Evolutionary conservation across 192 early-diverging fungal genomes (phyloP).

Genomic region (Chytriomyces confervae): DNA sequence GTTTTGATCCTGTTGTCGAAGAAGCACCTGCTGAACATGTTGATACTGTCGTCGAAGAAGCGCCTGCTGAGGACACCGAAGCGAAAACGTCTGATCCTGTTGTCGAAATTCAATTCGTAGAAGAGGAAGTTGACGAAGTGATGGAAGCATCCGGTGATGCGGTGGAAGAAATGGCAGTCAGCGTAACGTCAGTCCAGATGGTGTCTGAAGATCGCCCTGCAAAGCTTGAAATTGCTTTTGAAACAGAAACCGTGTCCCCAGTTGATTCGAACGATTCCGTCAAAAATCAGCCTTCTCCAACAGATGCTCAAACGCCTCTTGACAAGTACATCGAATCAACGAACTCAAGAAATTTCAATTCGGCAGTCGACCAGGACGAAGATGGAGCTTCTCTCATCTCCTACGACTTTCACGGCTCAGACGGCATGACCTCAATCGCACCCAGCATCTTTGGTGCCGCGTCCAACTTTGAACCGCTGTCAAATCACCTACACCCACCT

Average conservation of each 20-base stretch:
- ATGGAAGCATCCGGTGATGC: background rate
- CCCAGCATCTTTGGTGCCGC: background rate
- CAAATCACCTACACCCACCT: background rate
- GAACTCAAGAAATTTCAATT: background rate
- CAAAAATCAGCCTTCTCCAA: background rate
- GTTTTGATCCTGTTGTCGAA: background rate
- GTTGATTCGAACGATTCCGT: background rate
- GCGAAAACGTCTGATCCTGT: background rate
- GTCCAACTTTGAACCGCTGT: background rate
- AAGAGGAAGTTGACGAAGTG: background rate
- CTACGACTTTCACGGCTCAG: conserved; percentile 31
- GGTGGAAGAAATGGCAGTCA: background rate
- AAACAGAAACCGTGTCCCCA: background rate
- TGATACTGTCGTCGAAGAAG: background rate
- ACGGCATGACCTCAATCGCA: background rate
- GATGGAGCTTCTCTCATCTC: conserved; percentile 22
- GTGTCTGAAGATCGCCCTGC: background rate
- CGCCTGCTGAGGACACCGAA: background rate
- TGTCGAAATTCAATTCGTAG: background rate
- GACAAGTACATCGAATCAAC: background rate
- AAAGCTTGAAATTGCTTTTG: too few species aligned
- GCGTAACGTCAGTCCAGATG: background rate
- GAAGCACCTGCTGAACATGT: background rate
- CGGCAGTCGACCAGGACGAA: background rate
- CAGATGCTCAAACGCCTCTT: background rate